Conservation (phyloP, 345 rosid genomes). For the Kernera saxatilis region DNA sequence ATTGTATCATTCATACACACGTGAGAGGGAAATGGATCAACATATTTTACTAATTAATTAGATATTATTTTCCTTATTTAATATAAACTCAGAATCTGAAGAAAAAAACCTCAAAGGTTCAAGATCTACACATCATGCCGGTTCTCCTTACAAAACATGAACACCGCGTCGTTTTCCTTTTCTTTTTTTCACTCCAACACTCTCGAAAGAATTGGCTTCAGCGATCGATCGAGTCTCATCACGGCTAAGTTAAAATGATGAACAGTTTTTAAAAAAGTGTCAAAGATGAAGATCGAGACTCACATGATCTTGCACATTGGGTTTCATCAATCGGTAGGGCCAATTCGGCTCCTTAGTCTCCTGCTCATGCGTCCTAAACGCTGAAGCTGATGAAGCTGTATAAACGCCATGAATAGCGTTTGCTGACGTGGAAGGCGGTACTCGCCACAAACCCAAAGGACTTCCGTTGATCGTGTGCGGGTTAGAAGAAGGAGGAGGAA, state of each 20-base stretch:
- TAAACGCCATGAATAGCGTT: constrained; percentile 23
- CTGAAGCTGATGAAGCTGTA: constrained; percentile 7
- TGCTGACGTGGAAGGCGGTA: constrained; percentile 45
- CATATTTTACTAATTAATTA: background rate
- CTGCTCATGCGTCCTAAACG: constrained; percentile 19
- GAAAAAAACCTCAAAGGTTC: background rate
- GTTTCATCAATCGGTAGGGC: constrained; percentile 36
- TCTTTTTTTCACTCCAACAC: background rate
- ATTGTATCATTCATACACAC: constrained; percentile 1
- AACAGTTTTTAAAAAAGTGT: background rate
- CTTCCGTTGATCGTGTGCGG: constrained; percentile 60
- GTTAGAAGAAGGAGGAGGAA: constrained; percentile 26
- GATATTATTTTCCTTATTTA: constrained; percentile 1
- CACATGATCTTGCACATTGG: constrained; percentile 66
- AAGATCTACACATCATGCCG: constrained; percentile 23
- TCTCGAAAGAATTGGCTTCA: constrained; percentile 4
- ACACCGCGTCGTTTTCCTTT: background rate
- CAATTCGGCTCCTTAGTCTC: constrained; percentile 11
- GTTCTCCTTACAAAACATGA: background rate
- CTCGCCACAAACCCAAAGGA: constrained; percentile 71
- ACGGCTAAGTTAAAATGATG: constrained; percentile 10
- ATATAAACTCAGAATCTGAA: constrained; percentile 17
- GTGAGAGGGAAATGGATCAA: background rate
- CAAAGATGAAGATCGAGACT: constrained; percentile 98
- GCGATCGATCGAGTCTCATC: constrained; percentile 7